Conservation (phyloP, 768 basidiomycete genomes). For the Amyloporia xantha region DNA sequence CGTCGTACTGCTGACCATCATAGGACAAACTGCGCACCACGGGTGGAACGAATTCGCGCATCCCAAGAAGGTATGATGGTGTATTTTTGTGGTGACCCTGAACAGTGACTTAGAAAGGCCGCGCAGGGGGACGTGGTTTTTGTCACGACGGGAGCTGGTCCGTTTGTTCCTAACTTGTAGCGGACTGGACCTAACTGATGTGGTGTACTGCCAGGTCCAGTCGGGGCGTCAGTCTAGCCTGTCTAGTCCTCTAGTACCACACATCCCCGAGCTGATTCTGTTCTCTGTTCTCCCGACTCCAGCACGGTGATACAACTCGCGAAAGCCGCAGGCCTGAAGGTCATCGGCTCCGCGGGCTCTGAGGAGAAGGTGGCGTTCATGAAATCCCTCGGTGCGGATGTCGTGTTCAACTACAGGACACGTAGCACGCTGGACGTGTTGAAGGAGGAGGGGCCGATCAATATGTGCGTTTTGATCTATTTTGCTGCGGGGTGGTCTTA, state of each 20-base stretch:
- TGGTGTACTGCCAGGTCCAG: slow-evolving; percentile 24
- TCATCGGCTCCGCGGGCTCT: slow-evolving; percentile 64
- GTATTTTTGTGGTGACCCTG: neutral
- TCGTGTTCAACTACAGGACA: slow-evolving; percentile 72
- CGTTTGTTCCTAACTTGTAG: neutral
- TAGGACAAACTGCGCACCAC: slow-evolving; percentile 22
- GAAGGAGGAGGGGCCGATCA: slow-evolving; percentile 47
- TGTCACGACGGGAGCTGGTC: slow-evolving; percentile 38
- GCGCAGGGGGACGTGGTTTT: slow-evolving; percentile 44
- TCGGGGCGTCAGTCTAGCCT: slow-evolving; percentile 48
- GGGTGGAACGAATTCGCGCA: slow-evolving; percentile 37
- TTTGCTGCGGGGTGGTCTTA: neutral
- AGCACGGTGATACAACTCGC: slow-evolving; percentile 35
- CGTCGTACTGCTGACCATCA: neutral
- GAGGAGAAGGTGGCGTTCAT: slow-evolving; percentile 65
- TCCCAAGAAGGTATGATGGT: slow-evolving; percentile 32
- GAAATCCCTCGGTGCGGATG: slow-evolving; percentile 56
- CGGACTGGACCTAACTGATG: neutral
- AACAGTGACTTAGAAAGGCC: neutral
- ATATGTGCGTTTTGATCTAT: slow-evolving; percentile 31
- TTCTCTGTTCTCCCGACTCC: no score
- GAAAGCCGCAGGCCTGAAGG: slow-evolving; percentile 41
- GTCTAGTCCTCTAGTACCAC: neutral
- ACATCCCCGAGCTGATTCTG: neutral
- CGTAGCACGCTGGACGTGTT: slow-evolving; percentile 45